Conservation (phyloP, 78 protist species). For the Speleostelium caveatum region DNA sequence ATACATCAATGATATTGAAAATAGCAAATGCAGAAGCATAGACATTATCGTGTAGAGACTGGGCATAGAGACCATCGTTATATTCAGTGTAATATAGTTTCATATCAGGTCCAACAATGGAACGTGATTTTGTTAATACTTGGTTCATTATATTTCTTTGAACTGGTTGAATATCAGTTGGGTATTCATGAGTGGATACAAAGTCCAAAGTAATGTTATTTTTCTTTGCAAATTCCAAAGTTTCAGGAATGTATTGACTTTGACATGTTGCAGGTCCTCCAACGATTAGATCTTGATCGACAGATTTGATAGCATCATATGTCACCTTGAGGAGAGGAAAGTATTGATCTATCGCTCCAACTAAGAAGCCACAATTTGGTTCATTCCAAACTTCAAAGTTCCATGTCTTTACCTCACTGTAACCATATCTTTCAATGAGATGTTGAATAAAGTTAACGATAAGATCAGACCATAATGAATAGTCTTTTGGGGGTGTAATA, state of each 20-base stretch:
- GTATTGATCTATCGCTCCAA: background rate
- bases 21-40: constrained; percentile 68
- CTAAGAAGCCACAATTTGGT: constrained; percentile 72
- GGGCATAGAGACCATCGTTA: constrained; percentile 62
- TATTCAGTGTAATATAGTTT: constrained; percentile 54
- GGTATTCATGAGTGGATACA: constrained; percentile 71
- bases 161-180: constrained; percentile 76
- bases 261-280: constrained; percentile 84
- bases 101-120: constrained; percentile 55
- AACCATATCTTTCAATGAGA: constrained; percentile 65
- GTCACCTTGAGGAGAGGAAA: constrained; percentile 31
- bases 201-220: constrained; percentile 54
- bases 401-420: constrained; percentile 51
- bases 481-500: constrained; percentile 75
- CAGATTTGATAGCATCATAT: constrained; percentile 28
- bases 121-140: constrained; percentile 33
- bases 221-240: constrained; percentile 11
- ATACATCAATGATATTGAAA: constrained; percentile 60
- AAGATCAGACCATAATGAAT: constrained; percentile 45
- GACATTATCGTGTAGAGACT: constrained; percentile 33
- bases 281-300: constrained; percentile 13
- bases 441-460: constrained; percentile 33
- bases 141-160: constrained; percentile 52
- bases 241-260: constrained; percentile 53
- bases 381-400: constrained; percentile 83